Evolutionary conservation across 345 rosid genomes (phyloP).

Genomic region (Eucalyptus brandiana): DNA sequence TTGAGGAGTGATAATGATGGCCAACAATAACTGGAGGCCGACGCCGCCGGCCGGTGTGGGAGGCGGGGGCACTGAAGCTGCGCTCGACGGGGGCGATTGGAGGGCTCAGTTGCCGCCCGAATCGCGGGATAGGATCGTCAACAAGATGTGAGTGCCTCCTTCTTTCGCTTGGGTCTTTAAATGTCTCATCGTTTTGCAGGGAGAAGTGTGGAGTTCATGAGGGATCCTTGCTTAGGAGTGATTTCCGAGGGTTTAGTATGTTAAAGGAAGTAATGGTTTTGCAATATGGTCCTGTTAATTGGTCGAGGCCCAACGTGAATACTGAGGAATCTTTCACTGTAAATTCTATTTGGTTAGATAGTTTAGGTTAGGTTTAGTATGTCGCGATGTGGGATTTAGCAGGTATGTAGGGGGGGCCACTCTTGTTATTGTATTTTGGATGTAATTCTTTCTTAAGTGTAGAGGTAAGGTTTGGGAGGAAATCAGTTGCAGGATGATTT

Average conservation of each 20-base stretch:
- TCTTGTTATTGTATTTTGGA: background rate
- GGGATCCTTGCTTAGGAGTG: background rate
- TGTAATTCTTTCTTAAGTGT: background rate
- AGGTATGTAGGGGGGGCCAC: background rate
- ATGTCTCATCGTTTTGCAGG: background rate
- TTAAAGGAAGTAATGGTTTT: background rate
- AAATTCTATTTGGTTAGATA: background rate
- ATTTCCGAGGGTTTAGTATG: background rate
- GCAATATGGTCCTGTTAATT: background rate
- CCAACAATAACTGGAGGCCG: conserved; percentile 24
- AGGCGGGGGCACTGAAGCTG: conserved; percentile 3
- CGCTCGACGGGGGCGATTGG: conserved; percentile 44
- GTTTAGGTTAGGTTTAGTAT: background rate
- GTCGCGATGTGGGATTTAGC: background rate
- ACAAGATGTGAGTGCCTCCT: conserved; percentile 35
- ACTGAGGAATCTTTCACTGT: background rate
- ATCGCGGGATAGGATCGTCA: conserved; percentile 31
- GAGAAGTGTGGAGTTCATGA: background rate
- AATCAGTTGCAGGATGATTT: background rate
- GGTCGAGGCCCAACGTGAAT: background rate
- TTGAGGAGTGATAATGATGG: conserved; percentile 8
- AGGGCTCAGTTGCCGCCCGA: conserved; percentile 31
- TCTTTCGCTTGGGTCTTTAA: background rate
- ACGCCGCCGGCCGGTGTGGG: conserved; percentile 18
- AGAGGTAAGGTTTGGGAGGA: background rate